Evolutionary conservation across 2,329 filamentous ascomycete species (phyloP), one percentile per base, ranked within the genome.

Genomic region (Aspergillus sp.): DNA sequence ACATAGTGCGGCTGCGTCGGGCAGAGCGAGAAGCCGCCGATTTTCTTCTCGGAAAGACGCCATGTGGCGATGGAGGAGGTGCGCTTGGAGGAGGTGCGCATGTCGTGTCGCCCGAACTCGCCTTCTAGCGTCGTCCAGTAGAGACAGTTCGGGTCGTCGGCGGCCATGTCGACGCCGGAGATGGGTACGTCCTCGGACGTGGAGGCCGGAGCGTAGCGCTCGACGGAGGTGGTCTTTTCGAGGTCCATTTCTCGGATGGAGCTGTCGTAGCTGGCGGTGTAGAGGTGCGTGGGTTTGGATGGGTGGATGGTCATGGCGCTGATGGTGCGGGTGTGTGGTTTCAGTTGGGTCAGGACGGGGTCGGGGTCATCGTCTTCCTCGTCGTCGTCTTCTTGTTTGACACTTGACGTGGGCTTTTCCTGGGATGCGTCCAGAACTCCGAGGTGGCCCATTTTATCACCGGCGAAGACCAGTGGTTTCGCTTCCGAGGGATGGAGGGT

Each of bases 111-210:
- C 0, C 93, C 93, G 29, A 98, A 88, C 0, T 81, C 82, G 1
- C 95, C 95, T 36, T 90, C 84, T 0, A 99, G 80, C 0, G 94
- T 97, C 0, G 93, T 94, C 76, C 97, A 98, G 70, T 92, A 90
- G 0, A 99, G 79, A 3, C 87, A 80, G 64, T 95, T 86, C 0
- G 90, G 85, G 31, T 95, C 85, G 0, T 85, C 81, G 0, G 84
- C 75, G 0, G 89, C 85, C 72, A 97, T 89, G 66, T 96, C 93
- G 20, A 99, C 82, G 3, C 91, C 90, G 0, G 92, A 96, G 10
- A 99, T 84, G 0, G 92, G 90, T 10, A 91, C 79, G 58, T 97
- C 93, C 9, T 88, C 86, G 24, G 85, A 80, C 0, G 84, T 80
- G 62, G 90, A 88, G 0, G 81, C 74, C 0, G 93, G 92, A 0